phyloP scores from a whole-genome alignment of 257 asterid species.

The Nemophila menziesii region DNA sequence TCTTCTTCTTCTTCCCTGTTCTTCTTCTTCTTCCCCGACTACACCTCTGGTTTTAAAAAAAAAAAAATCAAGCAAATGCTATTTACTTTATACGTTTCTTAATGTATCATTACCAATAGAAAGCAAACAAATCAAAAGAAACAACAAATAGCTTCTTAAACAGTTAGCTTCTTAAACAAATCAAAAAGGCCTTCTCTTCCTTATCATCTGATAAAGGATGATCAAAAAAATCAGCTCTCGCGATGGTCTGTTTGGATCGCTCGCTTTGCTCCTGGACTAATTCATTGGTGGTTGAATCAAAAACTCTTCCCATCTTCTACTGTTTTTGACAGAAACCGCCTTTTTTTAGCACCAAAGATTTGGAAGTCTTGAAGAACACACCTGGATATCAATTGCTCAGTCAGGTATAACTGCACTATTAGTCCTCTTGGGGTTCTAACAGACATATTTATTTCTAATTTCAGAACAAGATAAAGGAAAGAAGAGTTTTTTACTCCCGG shows the following conservation, averaged over 20 bases:
- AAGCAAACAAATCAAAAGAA: no score
- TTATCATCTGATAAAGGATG: conserved; percentile 44
- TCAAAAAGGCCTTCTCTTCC: conserved; percentile 88
- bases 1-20: no score
- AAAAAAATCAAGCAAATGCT: no score
- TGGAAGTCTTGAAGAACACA: conserved; percentile 67
- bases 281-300: conserved; percentile 89
- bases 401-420: conserved; percentile 29
- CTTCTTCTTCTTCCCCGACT: no score
- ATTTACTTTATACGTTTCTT: no score
- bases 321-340: conserved; percentile 62
- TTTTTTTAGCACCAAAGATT: conserved; percentile 55
- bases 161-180: no score
- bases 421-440: background rate
- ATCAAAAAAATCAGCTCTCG: conserved; percentile 59
- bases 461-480: conserved; percentile 53
- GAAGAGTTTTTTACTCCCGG: conserved; percentile 50
- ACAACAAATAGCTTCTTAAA: no score
- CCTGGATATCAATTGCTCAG: conserved; percentile 71
- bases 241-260: conserved; percentile 41
- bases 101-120: no score
- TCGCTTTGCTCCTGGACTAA: conserved; percentile 41
- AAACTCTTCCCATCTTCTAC: conserved; percentile 71
- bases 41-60: no score
- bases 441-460: background rate